Evolutionary conservation across 2,329 filamentous ascomycete species (phyloP).

Genomic region (Diaporthe nobilis): DNA sequence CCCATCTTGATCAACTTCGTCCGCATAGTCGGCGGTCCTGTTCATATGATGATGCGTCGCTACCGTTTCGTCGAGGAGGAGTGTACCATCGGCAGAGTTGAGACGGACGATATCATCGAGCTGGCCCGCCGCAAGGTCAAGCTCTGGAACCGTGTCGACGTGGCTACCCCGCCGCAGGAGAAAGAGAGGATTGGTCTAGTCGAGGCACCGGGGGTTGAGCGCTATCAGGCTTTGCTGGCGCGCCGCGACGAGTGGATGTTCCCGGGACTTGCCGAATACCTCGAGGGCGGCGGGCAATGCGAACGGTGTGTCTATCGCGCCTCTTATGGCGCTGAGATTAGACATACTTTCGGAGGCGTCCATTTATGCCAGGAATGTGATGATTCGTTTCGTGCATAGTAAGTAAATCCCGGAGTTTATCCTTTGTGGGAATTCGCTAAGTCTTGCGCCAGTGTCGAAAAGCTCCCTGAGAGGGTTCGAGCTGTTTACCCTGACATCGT

Average conservation of each 20-base stretch:
- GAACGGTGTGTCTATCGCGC: conserved; percentile 34
- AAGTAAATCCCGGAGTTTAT: neutral
- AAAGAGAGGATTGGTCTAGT: neutral
- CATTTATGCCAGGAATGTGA: conserved; percentile 36
- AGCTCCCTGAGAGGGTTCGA: neutral
- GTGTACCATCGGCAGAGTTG: conserved; percentile 47
- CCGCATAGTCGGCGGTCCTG: conserved; percentile 50
- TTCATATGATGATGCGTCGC: conserved; percentile 53
- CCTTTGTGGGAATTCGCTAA: neutral
- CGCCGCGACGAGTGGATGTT: conserved; percentile 43
- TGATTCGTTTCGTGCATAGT: neutral
- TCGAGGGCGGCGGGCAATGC: conserved; percentile 41
- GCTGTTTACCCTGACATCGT: neutral
- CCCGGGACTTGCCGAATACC: conserved; percentile 37
- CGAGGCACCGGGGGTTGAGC: neutral
- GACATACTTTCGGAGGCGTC: conserved; percentile 42
- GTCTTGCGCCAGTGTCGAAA: neutral
- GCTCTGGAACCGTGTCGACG: conserved; percentile 50
- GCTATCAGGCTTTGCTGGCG: conserved; percentile 38
- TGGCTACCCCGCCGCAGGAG: neutral
- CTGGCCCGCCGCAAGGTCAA: conserved; percentile 48
- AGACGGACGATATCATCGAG: conserved; percentile 46
- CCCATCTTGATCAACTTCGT: conserved; percentile 46
- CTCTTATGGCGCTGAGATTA: conserved; percentile 40
- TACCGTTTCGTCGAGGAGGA: conserved; percentile 53